phyloP scores from a whole-genome alignment of 2,329 filamentous ascomycete genomes.

The Arthroderma sp. region DNA sequence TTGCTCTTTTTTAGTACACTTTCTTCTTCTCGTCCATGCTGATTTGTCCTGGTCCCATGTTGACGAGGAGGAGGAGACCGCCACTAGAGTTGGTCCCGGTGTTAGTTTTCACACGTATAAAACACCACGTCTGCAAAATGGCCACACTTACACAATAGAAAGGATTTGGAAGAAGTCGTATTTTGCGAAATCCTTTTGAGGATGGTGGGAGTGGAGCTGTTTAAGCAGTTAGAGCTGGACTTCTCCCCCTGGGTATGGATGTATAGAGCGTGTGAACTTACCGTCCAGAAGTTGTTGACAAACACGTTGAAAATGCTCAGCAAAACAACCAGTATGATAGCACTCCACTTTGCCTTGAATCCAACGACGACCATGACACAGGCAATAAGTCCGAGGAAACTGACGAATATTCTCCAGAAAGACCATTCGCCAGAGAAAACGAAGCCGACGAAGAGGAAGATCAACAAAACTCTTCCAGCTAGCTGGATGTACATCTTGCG shows the following conservation, averaged over 20 bases:
- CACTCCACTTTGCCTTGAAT: slow-evolving; percentile 99
- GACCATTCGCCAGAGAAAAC: slow-evolving; percentile 92
- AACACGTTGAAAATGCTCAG: slow-evolving; percentile 92
- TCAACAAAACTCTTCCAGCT: slow-evolving; percentile 83
- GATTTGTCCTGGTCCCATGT: slow-evolving; percentile 95
- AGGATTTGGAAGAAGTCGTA: slow-evolving; percentile 99
- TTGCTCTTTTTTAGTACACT: slow-evolving; percentile 56
- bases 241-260: slow-evolving; percentile 8
- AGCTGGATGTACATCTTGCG: slow-evolving; percentile 99
- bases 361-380: slow-evolving; percentile 98
- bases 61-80: slow-evolving; percentile 88
- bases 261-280: slow-evolving; percentile 37
- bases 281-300: slow-evolving; percentile 99
- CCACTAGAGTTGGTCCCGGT: slow-evolving; percentile 38
- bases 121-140: too few relatives aligned
- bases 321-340: slow-evolving; percentile 85
- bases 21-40: slow-evolving; percentile 99
- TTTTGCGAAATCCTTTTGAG: slow-evolving; percentile 99
- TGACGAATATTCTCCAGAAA: slow-evolving; percentile 74
- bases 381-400: slow-evolving; percentile 70
- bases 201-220: slow-evolving; percentile 91
- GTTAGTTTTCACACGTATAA: slow-evolving; percentile 10
- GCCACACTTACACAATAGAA: slow-evolving; percentile 65
- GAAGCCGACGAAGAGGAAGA: slow-evolving; percentile 95
- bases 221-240: neutral